Conservation (phyloP, 2,329 filamentous ascomycete species). For the Xylariaceae sp. region DNA sequence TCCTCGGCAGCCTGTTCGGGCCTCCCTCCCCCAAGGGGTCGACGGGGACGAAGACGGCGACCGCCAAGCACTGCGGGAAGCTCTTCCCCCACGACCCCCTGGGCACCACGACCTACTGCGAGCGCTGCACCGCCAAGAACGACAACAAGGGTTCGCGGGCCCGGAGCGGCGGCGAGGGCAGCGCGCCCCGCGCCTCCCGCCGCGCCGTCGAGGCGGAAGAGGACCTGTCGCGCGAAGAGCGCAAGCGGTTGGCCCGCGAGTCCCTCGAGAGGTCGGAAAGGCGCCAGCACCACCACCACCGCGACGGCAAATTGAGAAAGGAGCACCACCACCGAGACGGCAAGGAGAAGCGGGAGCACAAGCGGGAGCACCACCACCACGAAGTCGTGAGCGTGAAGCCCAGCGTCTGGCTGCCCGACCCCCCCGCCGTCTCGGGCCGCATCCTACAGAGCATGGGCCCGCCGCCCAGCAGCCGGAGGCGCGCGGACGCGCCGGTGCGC, state of each 20-base stretch:
- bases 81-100: slow-evolving; percentile 13
- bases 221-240: slow-evolving; percentile 8
- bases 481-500: not conserved
- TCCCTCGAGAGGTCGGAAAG: slow-evolving; percentile 4
- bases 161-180: slow-evolving; percentile 13
- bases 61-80: slow-evolving; percentile 16
- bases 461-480: not conserved
- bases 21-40: slow-evolving; percentile 1
- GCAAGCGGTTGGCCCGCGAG: slow-evolving; percentile 5
- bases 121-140: slow-evolving; percentile 11
- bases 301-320: no score
- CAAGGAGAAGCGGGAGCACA: slow-evolving; percentile 1
- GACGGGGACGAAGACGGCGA: no score
- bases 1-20: slow-evolving; percentile 13
- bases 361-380: slow-evolving; percentile 2
- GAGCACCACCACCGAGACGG: no score
- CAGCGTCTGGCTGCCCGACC: slow-evolving; percentile 15
- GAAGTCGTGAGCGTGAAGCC: slow-evolving; percentile 3
- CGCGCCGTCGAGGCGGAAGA: slow-evolving; percentile 6
- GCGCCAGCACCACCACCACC: not conserved
- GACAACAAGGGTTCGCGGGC: slow-evolving; percentile 6
- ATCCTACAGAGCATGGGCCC: not conserved
- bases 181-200: slow-evolving; percentile 11
- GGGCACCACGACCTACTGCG: slow-evolving; percentile 9
- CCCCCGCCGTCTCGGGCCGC: slow-evolving; percentile 11